Conservation (phyloP, 2,329 filamentous ascomycete species). For the Corniculantispora saksenae region DNA sequence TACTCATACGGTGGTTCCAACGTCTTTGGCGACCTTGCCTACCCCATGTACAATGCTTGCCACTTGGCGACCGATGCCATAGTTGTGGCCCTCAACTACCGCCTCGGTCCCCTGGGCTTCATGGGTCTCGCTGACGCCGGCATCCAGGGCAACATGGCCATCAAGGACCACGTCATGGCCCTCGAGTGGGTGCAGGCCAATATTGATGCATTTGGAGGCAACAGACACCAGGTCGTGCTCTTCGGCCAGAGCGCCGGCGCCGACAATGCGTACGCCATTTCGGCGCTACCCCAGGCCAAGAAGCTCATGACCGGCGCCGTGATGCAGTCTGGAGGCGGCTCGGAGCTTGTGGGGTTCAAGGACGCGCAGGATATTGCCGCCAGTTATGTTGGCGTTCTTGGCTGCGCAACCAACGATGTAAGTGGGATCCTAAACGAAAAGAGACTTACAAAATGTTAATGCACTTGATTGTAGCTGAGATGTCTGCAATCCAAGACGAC, state of each 20-base stretch:
- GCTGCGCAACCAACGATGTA: constrained; percentile 18
- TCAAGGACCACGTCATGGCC: constrained; percentile 33
- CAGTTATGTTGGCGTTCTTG: constrained; percentile 22
- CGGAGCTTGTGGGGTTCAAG: constrained; percentile 1
- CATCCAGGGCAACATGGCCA: constrained; percentile 24
- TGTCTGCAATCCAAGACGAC: background rate
- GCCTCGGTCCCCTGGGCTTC: constrained; percentile 22
- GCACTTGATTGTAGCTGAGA: background rate
- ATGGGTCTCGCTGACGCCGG: constrained; percentile 19
- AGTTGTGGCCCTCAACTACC: constrained; percentile 24
- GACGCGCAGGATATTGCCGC: constrained; percentile 18
- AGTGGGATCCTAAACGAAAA: background rate
- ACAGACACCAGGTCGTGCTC: background rate
- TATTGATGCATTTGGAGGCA: constrained; percentile 14
- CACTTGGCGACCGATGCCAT: constrained; percentile 18
- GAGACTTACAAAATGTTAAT: background rate
- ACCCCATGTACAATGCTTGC: background rate
- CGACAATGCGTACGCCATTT: background rate
- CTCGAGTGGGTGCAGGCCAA: constrained; percentile 45
- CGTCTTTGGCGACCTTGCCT: background rate
- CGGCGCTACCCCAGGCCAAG: background rate
- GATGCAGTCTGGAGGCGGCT: background rate
- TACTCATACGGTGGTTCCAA: constrained; percentile 1
- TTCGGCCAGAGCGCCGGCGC: constrained; percentile 2
- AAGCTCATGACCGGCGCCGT: background rate